These are phyloP conservation scores for Nakazawaea anatomiae DNA, from an alignment of 805 yeast species.

Conservation along the genomic window DNA sequence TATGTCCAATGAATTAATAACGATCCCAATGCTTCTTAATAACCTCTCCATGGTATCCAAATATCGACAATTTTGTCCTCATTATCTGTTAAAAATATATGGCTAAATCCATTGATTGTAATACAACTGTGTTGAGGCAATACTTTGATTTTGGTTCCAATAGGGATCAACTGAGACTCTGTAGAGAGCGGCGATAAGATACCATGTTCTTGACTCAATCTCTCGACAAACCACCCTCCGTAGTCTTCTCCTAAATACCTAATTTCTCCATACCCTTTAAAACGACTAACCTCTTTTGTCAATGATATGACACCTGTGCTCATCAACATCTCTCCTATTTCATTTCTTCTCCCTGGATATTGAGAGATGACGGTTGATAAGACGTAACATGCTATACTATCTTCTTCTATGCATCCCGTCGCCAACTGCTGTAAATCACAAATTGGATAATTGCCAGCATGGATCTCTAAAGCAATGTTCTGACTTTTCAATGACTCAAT, in stretches of 20 bases:
- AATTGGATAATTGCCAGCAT: slow-evolving; percentile 76
- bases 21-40: slow-evolving; percentile 13
- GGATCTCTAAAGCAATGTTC: slow-evolving; percentile 54
- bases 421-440: slow-evolving; percentile 76
- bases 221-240: slow-evolving; percentile 57
- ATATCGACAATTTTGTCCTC: slow-evolving; percentile 47
- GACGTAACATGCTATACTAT: slow-evolving; percentile 45
- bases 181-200: slow-evolving; percentile 56
- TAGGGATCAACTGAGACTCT: slow-evolving; percentile 33
- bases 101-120: slow-evolving; percentile 55
- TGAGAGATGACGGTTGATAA: slow-evolving; percentile 53
- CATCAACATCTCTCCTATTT: slow-evolving; percentile 51
- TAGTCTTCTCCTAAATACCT: slow-evolving; percentile 29
- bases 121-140: slow-evolving; percentile 74
- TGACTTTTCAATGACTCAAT: slow-evolving; percentile 16
- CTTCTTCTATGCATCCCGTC: slow-evolving; percentile 47
- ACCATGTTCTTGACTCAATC: slow-evolving; percentile 79
- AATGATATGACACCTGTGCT: slow-evolving; percentile 72
- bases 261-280: slow-evolving; percentile 56
- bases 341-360: slow-evolving; percentile 50
- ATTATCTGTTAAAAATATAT: slow-evolving; percentile 49
- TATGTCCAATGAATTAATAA: too few species aligned
- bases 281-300: slow-evolving; percentile 57
- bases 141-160: slow-evolving; percentile 49
- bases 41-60: slow-evolving; percentile 61